Evolutionary conservation across 1,284 basidiomycete species (phyloP).

Genomic region (Marasmius tenuissimus): DNA sequence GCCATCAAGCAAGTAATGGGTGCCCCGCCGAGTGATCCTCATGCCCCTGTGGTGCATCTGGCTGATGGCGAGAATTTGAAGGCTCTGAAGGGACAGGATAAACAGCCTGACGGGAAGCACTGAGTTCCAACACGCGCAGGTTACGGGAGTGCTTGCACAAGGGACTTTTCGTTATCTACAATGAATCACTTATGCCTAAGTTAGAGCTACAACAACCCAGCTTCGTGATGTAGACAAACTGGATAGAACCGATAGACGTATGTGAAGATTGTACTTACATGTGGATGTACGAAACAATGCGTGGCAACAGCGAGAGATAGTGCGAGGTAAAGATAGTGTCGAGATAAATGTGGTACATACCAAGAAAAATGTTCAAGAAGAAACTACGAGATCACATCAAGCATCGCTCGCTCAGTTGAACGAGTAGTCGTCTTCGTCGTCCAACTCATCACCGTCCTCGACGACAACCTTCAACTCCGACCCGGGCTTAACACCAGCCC

Average conservation of each 20-base stretch:
- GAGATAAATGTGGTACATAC: neutral
- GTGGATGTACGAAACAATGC: neutral
- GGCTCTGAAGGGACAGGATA: conserved; percentile 5
- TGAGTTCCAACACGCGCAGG: neutral
- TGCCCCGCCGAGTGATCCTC: conserved; percentile 26
- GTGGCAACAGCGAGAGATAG: neutral
- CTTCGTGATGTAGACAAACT: no score
- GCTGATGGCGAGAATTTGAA: conserved; percentile 13
- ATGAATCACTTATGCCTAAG: neutral
- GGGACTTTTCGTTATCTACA: neutral
- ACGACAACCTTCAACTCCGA: conserved; percentile 16
- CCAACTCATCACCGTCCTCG: conserved; percentile 6
- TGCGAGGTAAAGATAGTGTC: neutral
- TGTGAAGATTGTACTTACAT: neutral
- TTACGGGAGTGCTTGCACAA: neutral
- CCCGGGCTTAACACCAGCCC: conserved; percentile 25
- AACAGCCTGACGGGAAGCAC: neutral
- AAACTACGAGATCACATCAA: neutral
- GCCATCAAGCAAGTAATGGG: conserved; percentile 51
- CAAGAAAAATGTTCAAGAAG: neutral
- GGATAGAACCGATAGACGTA: neutral
- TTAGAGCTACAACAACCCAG: neutral
- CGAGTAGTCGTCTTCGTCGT: neutral
- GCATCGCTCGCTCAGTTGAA: neutral
- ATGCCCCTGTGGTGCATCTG: conserved; percentile 9